phyloP scores from a whole-genome alignment of 2,329 filamentous ascomycete species.

The Colletotrichum limetticola region DNA sequence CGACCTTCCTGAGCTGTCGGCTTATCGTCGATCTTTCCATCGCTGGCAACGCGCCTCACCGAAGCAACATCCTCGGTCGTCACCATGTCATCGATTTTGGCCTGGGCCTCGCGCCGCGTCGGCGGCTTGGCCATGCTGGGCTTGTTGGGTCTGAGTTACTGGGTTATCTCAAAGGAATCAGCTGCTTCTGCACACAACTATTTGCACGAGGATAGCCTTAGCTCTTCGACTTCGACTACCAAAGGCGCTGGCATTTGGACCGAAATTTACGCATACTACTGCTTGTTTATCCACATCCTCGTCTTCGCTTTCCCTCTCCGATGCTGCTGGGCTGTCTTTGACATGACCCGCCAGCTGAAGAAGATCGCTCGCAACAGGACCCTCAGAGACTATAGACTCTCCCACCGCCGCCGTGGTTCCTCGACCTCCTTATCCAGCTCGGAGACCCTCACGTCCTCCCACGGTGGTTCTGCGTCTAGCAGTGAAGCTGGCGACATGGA shows the following conservation, averaged over 20 bases:
- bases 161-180: slow-evolving; percentile 63
- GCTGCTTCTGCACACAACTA: slow-evolving; percentile 54
- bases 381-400: slow-evolving; percentile 58
- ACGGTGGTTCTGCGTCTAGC: slow-evolving; percentile 58
- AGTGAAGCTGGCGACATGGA: slow-evolving; percentile 65
- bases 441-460: slow-evolving; percentile 62
- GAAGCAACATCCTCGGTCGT: slow-evolving; percentile 25
- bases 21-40: slow-evolving; percentile 7
- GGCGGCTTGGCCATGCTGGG: slow-evolving; percentile 66
- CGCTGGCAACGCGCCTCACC: slow-evolving; percentile 19
- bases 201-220: slow-evolving; percentile 52
- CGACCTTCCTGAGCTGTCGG: slow-evolving; percentile 7
- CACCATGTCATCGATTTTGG: slow-evolving; percentile 61
- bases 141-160: slow-evolving; percentile 62
- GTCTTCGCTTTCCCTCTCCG: slow-evolving; percentile 72
- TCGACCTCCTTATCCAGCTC: slow-evolving; percentile 66
- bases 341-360: slow-evolving; percentile 63
- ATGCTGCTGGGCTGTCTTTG: slow-evolving; percentile 70
- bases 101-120: slow-evolving; percentile 63
- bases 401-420: slow-evolving; percentile 61
- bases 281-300: slow-evolving; percentile 71
- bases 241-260: slow-evolving; percentile 62
- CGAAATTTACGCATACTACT: slow-evolving; percentile 71
- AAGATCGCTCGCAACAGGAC: slow-evolving; percentile 57
- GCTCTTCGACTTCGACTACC: slow-evolving; percentile 42